A percentile compares a stretch with the other conserved stretches of the same genome.
Evolutionary conservation across 2,329 filamentous ascomycete genomes (phyloP).

Genomic region (Aspergillus unguis): DNA sequence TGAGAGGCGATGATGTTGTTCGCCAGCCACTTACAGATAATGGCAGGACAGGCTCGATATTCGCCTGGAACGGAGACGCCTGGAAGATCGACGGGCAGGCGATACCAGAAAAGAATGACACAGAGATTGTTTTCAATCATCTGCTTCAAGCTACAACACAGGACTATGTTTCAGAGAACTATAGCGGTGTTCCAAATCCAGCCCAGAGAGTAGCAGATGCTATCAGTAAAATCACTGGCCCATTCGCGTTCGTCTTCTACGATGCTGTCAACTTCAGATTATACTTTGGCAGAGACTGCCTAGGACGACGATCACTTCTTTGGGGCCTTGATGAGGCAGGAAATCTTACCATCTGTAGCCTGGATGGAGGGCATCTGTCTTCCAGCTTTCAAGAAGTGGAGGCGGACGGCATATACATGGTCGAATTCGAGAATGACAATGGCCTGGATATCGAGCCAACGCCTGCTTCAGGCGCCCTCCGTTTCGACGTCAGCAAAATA

Average conservation of each 20-base stretch:
- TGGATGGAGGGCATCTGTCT: conserved; percentile 54
- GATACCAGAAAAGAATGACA: conserved; percentile 79
- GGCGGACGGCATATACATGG: conserved; percentile 73
- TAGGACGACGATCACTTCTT: conserved; percentile 82
- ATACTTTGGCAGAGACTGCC: conserved; percentile 81
- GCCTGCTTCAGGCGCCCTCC: neutral
- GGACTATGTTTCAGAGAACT: conserved; percentile 1
- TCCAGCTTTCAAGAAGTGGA: conserved; percentile 72
- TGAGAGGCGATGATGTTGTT: conserved; percentile 72
- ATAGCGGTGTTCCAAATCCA: conserved; percentile 13
- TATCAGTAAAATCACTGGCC: conserved; percentile 67
- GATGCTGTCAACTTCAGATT: conserved; percentile 61
- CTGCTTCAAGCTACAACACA: conserved; percentile 47
- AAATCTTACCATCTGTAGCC: conserved; percentile 65
- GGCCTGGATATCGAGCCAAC: neutral
- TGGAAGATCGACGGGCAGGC: conserved; percentile 66
- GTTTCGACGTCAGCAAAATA: conserved; percentile 20
- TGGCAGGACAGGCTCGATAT: conserved; percentile 54
- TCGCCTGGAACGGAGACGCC: conserved; percentile 98
- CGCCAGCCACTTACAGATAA: conserved; percentile 68
- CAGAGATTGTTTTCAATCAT: conserved; percentile 62
- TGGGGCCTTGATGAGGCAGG: conserved; percentile 48
- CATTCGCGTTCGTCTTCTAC: conserved; percentile 85
- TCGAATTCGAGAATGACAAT: conserved; percentile 50
- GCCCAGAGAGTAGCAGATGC: conserved; percentile 39